Base-by-base conservation (phyloP, 768 basidiomycete species). In the Rhodotorula toruloides region DNA sequence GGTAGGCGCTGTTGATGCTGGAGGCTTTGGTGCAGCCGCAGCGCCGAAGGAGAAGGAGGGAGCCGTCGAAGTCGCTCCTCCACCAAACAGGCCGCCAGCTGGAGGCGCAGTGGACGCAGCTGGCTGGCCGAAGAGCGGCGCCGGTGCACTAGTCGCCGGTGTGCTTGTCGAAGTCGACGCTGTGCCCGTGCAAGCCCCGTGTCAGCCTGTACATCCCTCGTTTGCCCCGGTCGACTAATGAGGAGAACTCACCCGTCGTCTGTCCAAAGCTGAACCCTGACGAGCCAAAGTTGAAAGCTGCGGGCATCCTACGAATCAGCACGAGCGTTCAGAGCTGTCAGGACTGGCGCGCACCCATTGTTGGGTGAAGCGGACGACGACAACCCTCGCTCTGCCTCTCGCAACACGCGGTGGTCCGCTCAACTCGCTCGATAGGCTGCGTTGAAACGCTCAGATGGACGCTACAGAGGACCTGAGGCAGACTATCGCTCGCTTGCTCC, bases 211-310 rank as follows among this genome's bases (percentile, higher is more conserved):
- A 16, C 1, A 29, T 7, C n/a, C n/a, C n/a, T n/a, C n/a, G n/a
- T n/a, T n/a, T n/a, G n/a, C n/a, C n/a, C 17, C 34, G 47, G 36
- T 47, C 17, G 36, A 22, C 55, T 43, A 49, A 29, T 11, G 46
- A 46, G 14, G 48, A 22, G 29, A 17, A 43, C 52, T 22, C 36
- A 54, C 56, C 68, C 29, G 46, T 59, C 8, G 68, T 56, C 29
- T 58, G 57, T 2, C 68, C 68, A 29, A 70, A 70, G 13, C 39
- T 46, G 68, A 70, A 70, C 12, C 68, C 68, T 13, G 36, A 3
- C 3, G 40, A 29, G 16, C 68, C 64, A 60, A 70, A 70, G 61
- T 66, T 70, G 64, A 70, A 70, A 12, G 60, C 68, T 69, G 50
- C 14, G 14, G 11, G 16, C 7, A 21, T 52, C 16, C 8, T 44